Percentiles rank a stretch among this genome's conserved stretches.
These are phyloP conservation scores for Stephania cephalantha DNA, from an alignment of 164 flowering plant genomes.

Conservation along the genomic window DNA sequence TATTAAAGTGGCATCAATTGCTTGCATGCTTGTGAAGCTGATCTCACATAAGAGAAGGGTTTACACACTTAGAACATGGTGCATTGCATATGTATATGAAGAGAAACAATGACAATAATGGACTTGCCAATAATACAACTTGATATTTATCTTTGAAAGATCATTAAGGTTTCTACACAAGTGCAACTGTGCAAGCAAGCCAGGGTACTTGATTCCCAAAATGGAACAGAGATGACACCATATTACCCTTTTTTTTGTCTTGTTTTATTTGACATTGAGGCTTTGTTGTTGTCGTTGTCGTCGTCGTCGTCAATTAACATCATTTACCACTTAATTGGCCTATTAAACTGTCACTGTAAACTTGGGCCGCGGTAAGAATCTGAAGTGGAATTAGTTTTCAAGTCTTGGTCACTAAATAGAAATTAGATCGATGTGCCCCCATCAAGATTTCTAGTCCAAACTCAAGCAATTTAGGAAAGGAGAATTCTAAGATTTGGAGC, in stretches of 20 bases:
- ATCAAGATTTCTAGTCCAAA: neutral
- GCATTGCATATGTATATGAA: neutral
- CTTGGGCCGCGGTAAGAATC: too few relatives aligned
- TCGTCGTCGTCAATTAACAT: too few relatives aligned
- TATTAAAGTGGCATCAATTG: neutral
- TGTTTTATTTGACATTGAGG: too few relatives aligned
- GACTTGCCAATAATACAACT: neutral
- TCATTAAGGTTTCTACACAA: neutral
- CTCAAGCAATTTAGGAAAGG: neutral
- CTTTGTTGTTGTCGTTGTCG: too few relatives aligned
- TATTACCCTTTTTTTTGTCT: neutral
- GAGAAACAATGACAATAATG: neutral
- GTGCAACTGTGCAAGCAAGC: neutral
- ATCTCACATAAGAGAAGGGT: neutral
- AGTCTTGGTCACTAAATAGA: too few relatives aligned
- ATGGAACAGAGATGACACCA: neutral
- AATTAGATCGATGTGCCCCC: neutral
- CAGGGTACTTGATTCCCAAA: neutral
- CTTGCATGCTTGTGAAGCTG: neutral
- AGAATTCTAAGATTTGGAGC: neutral
- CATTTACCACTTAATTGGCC: too few relatives aligned
- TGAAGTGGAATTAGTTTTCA: too few relatives aligned
- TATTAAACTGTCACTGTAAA: neutral
- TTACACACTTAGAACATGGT: neutral
- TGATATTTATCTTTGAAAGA: neutral